These are phyloP conservation scores for Monilinia fructicola DNA, from an alignment of 2,329 filamentous ascomycete genomes.

Conservation along the genomic window DNA sequence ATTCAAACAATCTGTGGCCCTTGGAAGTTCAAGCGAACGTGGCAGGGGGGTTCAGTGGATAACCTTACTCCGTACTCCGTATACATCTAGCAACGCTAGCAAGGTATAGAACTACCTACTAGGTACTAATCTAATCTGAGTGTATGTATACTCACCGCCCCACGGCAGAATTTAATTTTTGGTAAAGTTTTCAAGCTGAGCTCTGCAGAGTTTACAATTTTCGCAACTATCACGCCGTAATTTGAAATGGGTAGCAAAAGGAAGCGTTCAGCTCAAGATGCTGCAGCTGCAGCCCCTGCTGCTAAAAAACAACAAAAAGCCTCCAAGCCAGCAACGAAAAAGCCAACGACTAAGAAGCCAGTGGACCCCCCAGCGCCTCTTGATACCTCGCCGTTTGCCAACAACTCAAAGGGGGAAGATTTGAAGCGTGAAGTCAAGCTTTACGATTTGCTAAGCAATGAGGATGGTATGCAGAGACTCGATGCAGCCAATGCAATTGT, in stretches of 20 bases:
- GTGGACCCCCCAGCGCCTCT: conserved; percentile 26
- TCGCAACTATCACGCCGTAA: not conserved
- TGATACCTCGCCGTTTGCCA: conserved; percentile 48
- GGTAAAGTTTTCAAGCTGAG: conserved; percentile 15
- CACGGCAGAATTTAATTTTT: conserved; percentile 23
- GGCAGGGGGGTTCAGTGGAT: not conserved
- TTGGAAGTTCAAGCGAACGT: too few species aligned
- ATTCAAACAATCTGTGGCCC: too few species aligned
- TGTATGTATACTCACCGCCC: not conserved
- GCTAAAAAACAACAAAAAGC: conserved; percentile 36
- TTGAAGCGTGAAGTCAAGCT: conserved; percentile 58
- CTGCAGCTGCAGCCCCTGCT: conserved; percentile 27
- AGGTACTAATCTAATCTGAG: not conserved
- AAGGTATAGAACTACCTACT: not conserved
- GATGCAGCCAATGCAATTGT: conserved; percentile 59
- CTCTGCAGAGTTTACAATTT: conserved; percentile 2
- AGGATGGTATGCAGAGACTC: conserved; percentile 56
- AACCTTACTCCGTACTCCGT: too few species aligned
- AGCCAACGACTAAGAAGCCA: conserved; percentile 24
- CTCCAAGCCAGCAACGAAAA: conserved; percentile 12
- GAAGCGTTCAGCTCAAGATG: conserved; percentile 43
- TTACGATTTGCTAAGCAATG: conserved; percentile 62
- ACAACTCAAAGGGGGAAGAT: conserved; percentile 53
- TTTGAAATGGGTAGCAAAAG: conserved; percentile 46
- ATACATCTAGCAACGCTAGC: conserved; percentile 2